A percentile compares a stretch with the other conserved stretches of the same genome.
phyloP scores from a whole-genome alignment of 176 grass and related monocot species.

The Carex scoparia region DNA sequence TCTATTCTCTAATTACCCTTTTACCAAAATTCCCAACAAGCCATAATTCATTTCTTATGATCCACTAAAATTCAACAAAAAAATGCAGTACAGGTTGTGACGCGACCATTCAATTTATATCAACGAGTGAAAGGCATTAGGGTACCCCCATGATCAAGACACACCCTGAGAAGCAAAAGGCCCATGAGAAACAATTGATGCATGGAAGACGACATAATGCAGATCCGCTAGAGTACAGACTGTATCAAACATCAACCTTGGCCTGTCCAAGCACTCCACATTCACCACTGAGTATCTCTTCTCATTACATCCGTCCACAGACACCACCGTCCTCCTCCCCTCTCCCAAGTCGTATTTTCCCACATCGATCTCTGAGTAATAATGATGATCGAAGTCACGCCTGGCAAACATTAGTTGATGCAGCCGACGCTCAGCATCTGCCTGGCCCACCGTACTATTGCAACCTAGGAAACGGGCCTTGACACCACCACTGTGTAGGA shows the following conservation, averaged over 20 bases:
- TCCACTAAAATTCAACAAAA: neutral
- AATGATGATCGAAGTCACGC: constrained; percentile 33
- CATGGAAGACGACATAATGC: constrained; percentile 54
- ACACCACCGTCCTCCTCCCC: constrained; percentile 21
- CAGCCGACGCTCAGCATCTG: constrained; percentile 34
- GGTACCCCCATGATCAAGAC: neutral
- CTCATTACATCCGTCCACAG: constrained; percentile 37
- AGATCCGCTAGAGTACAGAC: constrained; percentile 51
- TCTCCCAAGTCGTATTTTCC: constrained; percentile 9
- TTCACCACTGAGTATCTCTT: constrained; percentile 47
- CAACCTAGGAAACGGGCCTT: constrained; percentile 35
- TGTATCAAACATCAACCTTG: constrained; percentile 54
- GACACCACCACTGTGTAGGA: constrained; percentile 25
- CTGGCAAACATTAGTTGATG: constrained; percentile 52
- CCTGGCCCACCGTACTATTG: constrained; percentile 27
- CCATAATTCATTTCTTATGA: neutral
- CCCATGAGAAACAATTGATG: constrained; percentile 36
- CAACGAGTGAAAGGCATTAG: neutral
- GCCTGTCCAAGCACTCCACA: constrained; percentile 42
- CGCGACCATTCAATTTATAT: neutral
- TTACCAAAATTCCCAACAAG: no score
- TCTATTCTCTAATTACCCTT: no score
- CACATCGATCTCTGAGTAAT: constrained; percentile 11
- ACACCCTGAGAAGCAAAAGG: constrained; percentile 32
- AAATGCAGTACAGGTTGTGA: neutral